phyloP scores from a whole-genome alignment of 257 asterid genomes.

The Jasminum sambac region DNA sequence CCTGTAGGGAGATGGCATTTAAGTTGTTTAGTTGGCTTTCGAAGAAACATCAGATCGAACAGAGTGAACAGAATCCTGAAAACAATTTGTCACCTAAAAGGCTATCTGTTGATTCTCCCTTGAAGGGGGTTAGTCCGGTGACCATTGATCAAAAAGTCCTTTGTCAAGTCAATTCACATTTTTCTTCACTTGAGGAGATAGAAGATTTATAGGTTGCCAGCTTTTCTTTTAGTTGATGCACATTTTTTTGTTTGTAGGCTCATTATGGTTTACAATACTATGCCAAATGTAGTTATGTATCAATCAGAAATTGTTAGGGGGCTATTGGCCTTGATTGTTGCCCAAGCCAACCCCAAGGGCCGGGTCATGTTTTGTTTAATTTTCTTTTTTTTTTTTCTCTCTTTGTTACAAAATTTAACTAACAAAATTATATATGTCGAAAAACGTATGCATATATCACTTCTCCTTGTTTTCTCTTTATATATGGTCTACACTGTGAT shows the following conservation, averaged over 20 bases:
- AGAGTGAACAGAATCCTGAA: conserved; percentile 25
- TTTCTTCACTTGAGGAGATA: conserved; percentile 61
- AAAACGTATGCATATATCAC: no score
- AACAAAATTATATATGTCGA: no score
- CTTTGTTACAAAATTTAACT: no score
- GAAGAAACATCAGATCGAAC: conserved; percentile 27
- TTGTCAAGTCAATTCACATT: conserved; percentile 46
- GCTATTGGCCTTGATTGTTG: no score
- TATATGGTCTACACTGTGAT: no score
- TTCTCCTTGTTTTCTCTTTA: no score
- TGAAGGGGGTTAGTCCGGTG: conserved; percentile 54
- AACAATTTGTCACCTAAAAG: conserved; percentile 22
- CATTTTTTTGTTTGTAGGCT: not conserved
- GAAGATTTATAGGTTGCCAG: conserved; percentile 50
- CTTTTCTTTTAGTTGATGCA: conserved; percentile 14
- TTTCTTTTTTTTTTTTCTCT: no score
- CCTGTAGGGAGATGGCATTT: conserved; percentile 56
- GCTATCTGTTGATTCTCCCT: conserved; percentile 31
- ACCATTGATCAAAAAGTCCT: conserved; percentile 54
- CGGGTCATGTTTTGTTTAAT: no score
- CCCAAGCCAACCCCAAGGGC: no score
- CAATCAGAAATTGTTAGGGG: not conserved
- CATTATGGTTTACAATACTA: not conserved
- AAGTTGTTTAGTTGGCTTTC: conserved; percentile 43
- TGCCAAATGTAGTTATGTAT: not conserved